Evolutionary conservation across 2,329 filamentous ascomycete genomes (phyloP), one percentile per base, ranked within the genome.

Genomic region (Aspergillus brunneoviolaceus): DNA sequence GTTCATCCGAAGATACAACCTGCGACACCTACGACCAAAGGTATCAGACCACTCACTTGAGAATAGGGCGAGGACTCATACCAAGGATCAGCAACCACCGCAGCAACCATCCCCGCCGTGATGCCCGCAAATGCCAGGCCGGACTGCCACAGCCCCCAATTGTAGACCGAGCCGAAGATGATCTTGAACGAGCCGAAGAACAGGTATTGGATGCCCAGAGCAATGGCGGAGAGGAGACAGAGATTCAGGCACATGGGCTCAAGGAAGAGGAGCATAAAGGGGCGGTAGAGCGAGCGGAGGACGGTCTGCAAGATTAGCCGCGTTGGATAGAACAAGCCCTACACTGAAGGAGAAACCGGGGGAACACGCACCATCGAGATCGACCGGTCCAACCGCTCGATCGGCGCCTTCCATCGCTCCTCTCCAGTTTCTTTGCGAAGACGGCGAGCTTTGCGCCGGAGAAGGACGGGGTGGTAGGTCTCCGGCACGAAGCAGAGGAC

Each of bases 101-200:
- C 78, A 19, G 74, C 27, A 2, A 77, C 52, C 76, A 78, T 78
- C 0, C 77, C 77, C 5, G 77, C 68, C 3, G 76, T 58, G 16
- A 79, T 66, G 0, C 77, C 77, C 48, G 93, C 68, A 73, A 96
- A 96, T 3, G 86, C 82, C 59, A 94, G 77, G 19, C 91, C 92
- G 16, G 84, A 80, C 75, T 95, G 89, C 81, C 89, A 93, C 14
- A 91, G 79, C 57, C 85, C 87, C 79, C 96, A 94, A 25, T 84
- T 85, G 72, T 95, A 87, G 55, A 88, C 87, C 48, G 81, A 84
- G 39, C 81, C 74, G 70, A 96, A 96, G 11, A 96, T 86, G 33
- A 95, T 79, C 1, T 87, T 84, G 68, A 96, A 95, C 0, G 91
- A 91, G 25, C 91, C 91, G 73, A 96, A 95, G 79, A 94, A 96